Conservation (phyloP, 441 rosid species). For the Aquilaria agallochum region DNA sequence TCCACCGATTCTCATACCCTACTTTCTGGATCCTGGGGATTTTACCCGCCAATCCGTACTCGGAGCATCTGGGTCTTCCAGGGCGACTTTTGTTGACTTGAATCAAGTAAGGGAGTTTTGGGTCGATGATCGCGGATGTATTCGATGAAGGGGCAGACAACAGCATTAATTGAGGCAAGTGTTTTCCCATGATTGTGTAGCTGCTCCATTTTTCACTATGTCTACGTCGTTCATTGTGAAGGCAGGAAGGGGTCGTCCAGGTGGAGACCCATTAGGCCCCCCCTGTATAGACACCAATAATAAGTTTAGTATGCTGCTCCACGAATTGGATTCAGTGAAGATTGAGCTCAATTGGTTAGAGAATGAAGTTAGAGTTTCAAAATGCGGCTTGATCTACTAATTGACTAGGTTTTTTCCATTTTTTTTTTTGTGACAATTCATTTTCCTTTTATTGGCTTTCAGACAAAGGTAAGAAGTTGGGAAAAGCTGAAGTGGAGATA, state of each 20-base stretch:
- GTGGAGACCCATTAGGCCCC: constrained; percentile 52
- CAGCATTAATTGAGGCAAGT: constrained; percentile 21
- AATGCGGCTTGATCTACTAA: constrained; percentile 60
- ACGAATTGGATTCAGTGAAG: constrained; percentile 99
- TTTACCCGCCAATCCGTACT: not conserved
- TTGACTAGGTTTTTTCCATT: constrained; percentile 5
- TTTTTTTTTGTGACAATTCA: constrained; percentile 9
- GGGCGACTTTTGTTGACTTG: constrained; percentile 10
- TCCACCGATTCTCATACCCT: constrained; percentile 7
- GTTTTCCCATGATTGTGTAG: constrained; percentile 17
- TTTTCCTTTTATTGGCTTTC: constrained; percentile 27
- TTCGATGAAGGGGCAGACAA: constrained; percentile 41
- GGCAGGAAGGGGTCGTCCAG: constrained; percentile 56
- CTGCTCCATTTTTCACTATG: constrained; percentile 39
- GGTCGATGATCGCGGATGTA: constrained; percentile 82
- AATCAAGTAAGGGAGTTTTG: constrained; percentile 17
- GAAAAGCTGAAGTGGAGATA: constrained; percentile 92
- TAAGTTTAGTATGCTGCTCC: constrained; percentile 80
- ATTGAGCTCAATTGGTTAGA: constrained; percentile 79
- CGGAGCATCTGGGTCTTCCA: not conserved
- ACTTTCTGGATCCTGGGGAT: constrained; percentile 20
- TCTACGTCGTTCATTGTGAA: constrained; percentile 66
- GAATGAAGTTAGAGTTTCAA: constrained; percentile 43
- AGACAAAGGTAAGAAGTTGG: constrained; percentile 60
- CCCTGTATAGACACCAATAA: constrained; percentile 95